Conservation (phyloP, 164 flowering plant species). For the Platanus orientalis region DNA sequence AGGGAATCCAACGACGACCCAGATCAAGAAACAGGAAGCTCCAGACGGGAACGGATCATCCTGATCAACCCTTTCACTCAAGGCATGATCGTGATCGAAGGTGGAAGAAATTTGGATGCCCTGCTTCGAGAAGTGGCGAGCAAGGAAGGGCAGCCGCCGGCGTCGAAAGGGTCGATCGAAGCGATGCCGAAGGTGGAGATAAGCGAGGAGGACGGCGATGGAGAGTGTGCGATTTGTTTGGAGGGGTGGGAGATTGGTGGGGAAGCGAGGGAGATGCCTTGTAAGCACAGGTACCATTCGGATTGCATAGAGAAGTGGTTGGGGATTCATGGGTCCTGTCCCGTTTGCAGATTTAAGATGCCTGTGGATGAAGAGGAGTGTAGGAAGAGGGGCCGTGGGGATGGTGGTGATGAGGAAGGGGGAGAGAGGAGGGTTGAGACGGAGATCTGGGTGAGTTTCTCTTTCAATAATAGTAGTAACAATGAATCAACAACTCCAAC, state of each 20-base stretch:
- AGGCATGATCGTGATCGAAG: conserved; percentile 54
- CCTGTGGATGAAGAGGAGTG: conserved; percentile 52
- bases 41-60: conserved; percentile 37
- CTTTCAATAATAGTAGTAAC: conserved; percentile 24
- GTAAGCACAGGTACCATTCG: conserved; percentile 62
- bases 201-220: conserved; percentile 22
- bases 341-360: conserved; percentile 70
- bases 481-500: conserved; percentile 6
- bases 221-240: conserved; percentile 66
- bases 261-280: conserved; percentile 65
- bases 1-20: conserved; percentile 10
- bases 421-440: conserved; percentile 30
- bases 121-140: conserved; percentile 24
- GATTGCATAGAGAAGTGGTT: conserved; percentile 74
- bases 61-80: conserved; percentile 63
- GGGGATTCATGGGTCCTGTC: conserved; percentile 73
- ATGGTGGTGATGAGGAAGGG: conserved; percentile 6
- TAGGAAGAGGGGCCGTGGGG: conserved; percentile 23
- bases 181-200: conserved; percentile 49
- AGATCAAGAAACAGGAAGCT: conserved; percentile 17
- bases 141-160: conserved; percentile 58
- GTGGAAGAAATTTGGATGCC: conserved; percentile 26
- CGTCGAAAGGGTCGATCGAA: conserved; percentile 61
- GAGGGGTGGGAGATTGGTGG: conserved; percentile 48
- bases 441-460: conserved; percentile 55